These are phyloP conservation scores for Cinnamomum micranthum DNA, from an alignment of 164 flowering plant species.

Conservation along the genomic window DNA sequence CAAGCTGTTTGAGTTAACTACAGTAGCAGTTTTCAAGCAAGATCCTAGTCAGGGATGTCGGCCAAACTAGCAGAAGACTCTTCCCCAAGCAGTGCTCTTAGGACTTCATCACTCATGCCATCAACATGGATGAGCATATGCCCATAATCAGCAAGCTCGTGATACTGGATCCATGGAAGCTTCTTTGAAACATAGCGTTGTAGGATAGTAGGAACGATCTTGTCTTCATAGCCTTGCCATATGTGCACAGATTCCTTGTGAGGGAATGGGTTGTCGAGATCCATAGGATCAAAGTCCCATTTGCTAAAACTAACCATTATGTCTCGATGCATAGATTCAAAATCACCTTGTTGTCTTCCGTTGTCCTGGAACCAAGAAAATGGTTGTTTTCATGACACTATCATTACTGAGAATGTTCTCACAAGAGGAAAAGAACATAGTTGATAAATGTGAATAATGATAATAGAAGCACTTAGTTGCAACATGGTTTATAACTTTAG, in stretches of 20 bases:
- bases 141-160: slow-evolving; percentile 55
- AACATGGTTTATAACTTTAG: neutral
- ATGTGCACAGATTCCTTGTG: slow-evolving; percentile 59
- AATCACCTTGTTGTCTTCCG: slow-evolving; percentile 34
- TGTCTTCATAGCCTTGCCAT: slow-evolving; percentile 76
- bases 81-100: slow-evolving; percentile 45
- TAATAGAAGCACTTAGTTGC: neutral
- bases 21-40: no score
- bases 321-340: slow-evolving; percentile 54
- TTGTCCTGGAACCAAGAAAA: slow-evolving; percentile 13
- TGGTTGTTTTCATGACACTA: neutral
- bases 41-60: no score
- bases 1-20: no score
- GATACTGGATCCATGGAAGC: slow-evolving; percentile 72
- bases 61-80: slow-evolving; percentile 1
- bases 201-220: slow-evolving; percentile 40
- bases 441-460: neutral
- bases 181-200: slow-evolving; percentile 48
- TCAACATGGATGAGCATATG: slow-evolving; percentile 20
- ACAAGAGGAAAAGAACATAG: neutral
- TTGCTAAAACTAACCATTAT: slow-evolving; percentile 54
- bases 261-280: slow-evolving; percentile 59
- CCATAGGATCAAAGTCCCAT: slow-evolving; percentile 68
- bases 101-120: slow-evolving; percentile 32
- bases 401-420: neutral